A percentile compares a stretch with the other conserved stretches of the same genome.
Conservation (phyloP, 345 rosid genomes). For the Carallia pectinifolia region DNA sequence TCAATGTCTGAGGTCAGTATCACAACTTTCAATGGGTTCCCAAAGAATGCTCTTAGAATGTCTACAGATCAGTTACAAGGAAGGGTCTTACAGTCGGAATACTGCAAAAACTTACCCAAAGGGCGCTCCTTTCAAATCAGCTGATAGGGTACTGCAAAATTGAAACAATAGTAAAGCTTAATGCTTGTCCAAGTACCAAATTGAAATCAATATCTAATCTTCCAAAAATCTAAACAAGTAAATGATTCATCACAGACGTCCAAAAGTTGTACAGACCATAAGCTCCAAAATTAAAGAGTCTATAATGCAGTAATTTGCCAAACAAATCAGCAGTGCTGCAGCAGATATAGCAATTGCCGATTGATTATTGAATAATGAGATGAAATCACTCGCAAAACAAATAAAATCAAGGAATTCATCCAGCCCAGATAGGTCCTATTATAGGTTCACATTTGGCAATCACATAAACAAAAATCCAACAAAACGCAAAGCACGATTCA, state of each 20-base stretch:
- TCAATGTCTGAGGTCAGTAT: not conserved
- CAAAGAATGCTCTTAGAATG: not conserved
- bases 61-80: not conserved
- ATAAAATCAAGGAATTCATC: too few species aligned
- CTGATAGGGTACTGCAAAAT: slow-evolving; percentile 68
- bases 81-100: not conserved
- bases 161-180: slow-evolving; percentile 6
- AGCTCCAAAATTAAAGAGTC: too few species aligned
- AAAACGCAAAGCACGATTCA: not conserved
- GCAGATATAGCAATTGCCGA: not conserved
- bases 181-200: not conserved
- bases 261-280: too few species aligned
- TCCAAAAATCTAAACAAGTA: not conserved
- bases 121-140: slow-evolving; percentile 71
- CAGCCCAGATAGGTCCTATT: too few species aligned
- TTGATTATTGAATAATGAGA: too few species aligned
- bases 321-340: not conserved
- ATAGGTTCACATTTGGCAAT: not conserved
- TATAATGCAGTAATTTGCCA: too few species aligned
- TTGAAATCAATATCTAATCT: not conserved
- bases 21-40: too few species aligned
- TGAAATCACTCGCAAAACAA: too few species aligned
- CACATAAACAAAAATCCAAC: not conserved
- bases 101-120: slow-evolving; percentile 52
- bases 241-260: not conserved